phyloP scores from a whole-genome alignment of 2,329 filamentous ascomycete genomes.

The Neopestalotiopsis rosae region DNA sequence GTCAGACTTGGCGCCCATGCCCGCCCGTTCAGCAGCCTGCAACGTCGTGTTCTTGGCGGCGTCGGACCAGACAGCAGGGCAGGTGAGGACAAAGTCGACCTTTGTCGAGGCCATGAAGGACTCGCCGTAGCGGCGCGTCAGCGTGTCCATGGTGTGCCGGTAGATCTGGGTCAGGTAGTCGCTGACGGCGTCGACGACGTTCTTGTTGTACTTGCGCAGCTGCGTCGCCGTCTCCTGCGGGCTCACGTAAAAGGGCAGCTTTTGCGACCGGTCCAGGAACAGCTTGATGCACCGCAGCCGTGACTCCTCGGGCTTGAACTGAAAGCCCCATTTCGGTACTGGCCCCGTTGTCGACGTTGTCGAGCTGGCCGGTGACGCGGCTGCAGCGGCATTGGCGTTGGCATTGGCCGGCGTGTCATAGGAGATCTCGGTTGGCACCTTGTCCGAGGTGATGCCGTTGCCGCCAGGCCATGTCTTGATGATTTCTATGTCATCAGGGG shows the following conservation, averaged over 20 bases:
- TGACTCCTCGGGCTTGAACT: conserved; percentile 79
- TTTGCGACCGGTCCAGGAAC: conserved; percentile 81
- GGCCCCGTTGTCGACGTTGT: conserved; percentile 45
- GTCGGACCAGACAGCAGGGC: conserved; percentile 85
- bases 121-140: conserved; percentile 76
- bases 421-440: conserved; percentile 82
- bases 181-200: conserved; percentile 78
- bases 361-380: background rate
- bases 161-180: conserved; percentile 82
- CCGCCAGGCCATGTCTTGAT: conserved; percentile 86
- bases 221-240: conserved; percentile 78
- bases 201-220: conserved; percentile 76
- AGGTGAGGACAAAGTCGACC: conserved; percentile 81
- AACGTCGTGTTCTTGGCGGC: conserved; percentile 84
- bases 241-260: conserved; percentile 80
- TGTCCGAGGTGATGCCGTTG: conserved; percentile 87
- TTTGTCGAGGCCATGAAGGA: conserved; percentile 78
- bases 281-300: conserved; percentile 83
- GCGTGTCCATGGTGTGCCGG: conserved; percentile 78
- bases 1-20: conserved; percentile 73
- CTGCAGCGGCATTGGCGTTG: background rate
- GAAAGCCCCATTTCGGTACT: conserved; percentile 78
- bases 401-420: conserved; percentile 53
- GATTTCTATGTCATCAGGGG: conserved; percentile 80
- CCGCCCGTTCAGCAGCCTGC: conserved; percentile 77